These are phyloP conservation scores for Powellomyces hirtus DNA, from an alignment of 192 early-diverging fungal genomes.

Conservation along the genomic window DNA sequence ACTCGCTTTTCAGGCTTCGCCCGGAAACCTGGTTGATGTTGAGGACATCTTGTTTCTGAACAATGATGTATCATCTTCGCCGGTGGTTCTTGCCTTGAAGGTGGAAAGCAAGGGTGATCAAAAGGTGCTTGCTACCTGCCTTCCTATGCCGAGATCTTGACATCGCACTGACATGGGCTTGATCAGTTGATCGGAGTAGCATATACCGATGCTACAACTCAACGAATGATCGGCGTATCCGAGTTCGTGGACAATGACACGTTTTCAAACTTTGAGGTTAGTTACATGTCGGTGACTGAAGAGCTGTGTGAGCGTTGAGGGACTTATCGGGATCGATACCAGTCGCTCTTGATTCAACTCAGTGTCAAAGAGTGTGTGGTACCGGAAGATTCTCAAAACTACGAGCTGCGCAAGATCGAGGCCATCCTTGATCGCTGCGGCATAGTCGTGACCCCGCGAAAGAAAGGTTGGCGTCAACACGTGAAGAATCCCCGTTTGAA, in stretches of 20 bases:
- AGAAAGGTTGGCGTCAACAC: slow-evolving; percentile 52
- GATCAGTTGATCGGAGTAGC: slow-evolving; percentile 74
- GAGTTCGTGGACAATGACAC: slow-evolving; percentile 94
- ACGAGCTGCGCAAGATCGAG: slow-evolving; percentile 68
- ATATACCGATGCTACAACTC: slow-evolving; percentile 80
- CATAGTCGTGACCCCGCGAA: slow-evolving; percentile 69
- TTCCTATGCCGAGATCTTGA: neutral
- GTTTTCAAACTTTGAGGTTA: slow-evolving; percentile 88
- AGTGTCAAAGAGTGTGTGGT: slow-evolving; percentile 91
- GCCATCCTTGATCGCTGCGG: slow-evolving; percentile 73
- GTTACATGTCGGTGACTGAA: neutral
- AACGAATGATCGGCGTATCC: slow-evolving; percentile 71
- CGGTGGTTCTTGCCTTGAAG: slow-evolving; percentile 80
- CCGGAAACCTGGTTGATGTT: slow-evolving; percentile 88
- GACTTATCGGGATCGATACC: neutral
- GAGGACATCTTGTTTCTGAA: slow-evolving; percentile 85
- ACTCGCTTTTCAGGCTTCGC: slow-evolving; percentile 68
- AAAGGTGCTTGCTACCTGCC: slow-evolving; percentile 43
- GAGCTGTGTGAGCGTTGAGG: neutral
- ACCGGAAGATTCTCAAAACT: slow-evolving; percentile 53
- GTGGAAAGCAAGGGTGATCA: slow-evolving; percentile 57
- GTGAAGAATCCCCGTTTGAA: no score
- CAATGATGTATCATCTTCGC: slow-evolving; percentile 67
- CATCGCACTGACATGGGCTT: neutral
- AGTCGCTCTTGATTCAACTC: slow-evolving; percentile 88